A percentile compares a stretch with the other conserved stretches of the same genome.
Conservation (phyloP, 2,329 filamentous ascomycete species). For the Drechmeria coniospora region DNA sequence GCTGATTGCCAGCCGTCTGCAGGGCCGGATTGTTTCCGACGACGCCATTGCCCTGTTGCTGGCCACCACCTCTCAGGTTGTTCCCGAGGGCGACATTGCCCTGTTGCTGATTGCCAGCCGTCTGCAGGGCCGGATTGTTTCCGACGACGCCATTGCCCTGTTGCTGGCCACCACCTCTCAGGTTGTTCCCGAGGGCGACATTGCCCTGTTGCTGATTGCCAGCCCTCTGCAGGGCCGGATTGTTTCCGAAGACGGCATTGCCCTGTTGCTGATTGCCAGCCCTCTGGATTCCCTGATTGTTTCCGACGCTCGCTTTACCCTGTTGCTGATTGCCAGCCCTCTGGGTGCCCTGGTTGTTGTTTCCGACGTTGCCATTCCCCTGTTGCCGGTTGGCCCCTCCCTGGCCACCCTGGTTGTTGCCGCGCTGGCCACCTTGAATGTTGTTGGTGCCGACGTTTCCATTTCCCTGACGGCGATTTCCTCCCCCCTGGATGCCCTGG, state of each 20-base stretch:
- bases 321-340: slow-evolving; percentile 4
- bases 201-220: neutral
- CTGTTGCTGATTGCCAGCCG: neutral
- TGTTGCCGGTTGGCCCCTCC: slow-evolving; percentile 1
- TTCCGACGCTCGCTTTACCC: no score
- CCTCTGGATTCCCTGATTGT: no score
- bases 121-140: neutral
- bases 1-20: neutral
- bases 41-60: slow-evolving; percentile 1
- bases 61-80: slow-evolving; percentile 4
- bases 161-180: slow-evolving; percentile 4
- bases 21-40: slow-evolving; percentile 1
- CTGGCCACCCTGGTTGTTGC: slow-evolving; percentile 4
- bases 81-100: no score
- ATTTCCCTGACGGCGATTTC: no score
- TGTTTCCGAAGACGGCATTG: slow-evolving; percentile 1
- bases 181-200: no score
- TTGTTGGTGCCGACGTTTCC: slow-evolving; percentile 5
- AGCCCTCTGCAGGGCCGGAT: neutral
- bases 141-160: slow-evolving; percentile 1
- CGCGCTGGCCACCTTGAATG: slow-evolving; percentile 3
- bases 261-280: slow-evolving; percentile 4
- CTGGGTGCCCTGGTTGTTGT: slow-evolving; percentile 4
- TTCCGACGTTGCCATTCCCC: slow-evolving; percentile 1
- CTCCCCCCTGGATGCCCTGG: slow-evolving; percentile 4